These are phyloP conservation scores for Amborella trichopoda DNA, from an alignment of 164 flowering plant species.

Conservation along the genomic window DNA sequence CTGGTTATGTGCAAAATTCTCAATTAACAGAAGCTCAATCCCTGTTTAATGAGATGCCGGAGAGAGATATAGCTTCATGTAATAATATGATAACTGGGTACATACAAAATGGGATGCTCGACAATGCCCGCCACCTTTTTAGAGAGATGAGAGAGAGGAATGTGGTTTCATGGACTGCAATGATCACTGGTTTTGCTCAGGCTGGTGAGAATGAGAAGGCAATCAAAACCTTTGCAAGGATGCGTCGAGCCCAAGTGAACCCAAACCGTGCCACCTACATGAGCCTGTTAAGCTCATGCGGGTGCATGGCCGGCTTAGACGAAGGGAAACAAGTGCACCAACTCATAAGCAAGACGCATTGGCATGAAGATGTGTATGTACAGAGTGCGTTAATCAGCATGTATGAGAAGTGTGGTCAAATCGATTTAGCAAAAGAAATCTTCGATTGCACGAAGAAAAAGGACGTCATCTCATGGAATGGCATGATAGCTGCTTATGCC, in stretches of 20 bases:
- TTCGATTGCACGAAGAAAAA: constrained; percentile 8
- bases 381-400: constrained; percentile 10
- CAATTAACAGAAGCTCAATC: not conserved
- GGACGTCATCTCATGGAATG: constrained; percentile 10
- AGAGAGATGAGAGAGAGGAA: constrained; percentile 5
- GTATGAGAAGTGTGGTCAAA: constrained; percentile 12
- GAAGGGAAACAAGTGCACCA: constrained; percentile 13
- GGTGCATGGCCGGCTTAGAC: constrained; percentile 9
- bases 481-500: constrained; percentile 10
- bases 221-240: constrained; percentile 3
- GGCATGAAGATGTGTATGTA: constrained; percentile 2
- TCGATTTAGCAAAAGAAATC: constrained; percentile 6
- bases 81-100: constrained; percentile 6
- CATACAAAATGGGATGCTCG: constrained; percentile 2
- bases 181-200: constrained; percentile 6
- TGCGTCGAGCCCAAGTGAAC: constrained; percentile 6
- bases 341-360: constrained; percentile 6
- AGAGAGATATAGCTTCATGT: constrained; percentile 5
- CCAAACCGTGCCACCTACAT: constrained; percentile 11
- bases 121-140: not conserved
- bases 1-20: constrained; percentile 1
- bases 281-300: constrained; percentile 10
- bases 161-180: constrained; percentile 6
- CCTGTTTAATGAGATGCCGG: constrained; percentile 4
- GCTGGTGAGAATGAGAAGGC: constrained; percentile 6